Percentiles rank a stretch among this genome's conserved stretches.
Evolutionary conservation across 345 rosid species (phyloP).

Genomic region (Lepidium didymum): DNA sequence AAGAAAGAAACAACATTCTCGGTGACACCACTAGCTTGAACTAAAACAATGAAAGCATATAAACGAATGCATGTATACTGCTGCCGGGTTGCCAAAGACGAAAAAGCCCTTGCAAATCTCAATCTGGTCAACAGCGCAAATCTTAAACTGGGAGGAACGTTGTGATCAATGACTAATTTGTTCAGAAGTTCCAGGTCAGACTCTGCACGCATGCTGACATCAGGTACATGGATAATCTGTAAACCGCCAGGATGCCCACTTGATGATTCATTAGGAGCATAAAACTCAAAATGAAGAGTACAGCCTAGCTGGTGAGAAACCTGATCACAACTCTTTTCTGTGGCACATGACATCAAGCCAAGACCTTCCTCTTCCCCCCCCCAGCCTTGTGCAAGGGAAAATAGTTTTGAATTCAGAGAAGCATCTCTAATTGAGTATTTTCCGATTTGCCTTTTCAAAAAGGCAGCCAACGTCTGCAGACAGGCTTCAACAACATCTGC

Average conservation of each 20-base stretch:
- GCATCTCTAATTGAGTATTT: constrained; percentile 73
- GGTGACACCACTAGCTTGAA: constrained; percentile 74
- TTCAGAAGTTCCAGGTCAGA: constrained; percentile 75
- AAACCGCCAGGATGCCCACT: constrained; percentile 54
- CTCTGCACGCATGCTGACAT: constrained; percentile 38
- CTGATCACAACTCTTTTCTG: constrained; percentile 56
- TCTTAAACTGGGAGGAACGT: constrained; percentile 76
- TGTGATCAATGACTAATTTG: constrained; percentile 60
- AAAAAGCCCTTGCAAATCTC: constrained; percentile 87
- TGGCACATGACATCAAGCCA: constrained; percentile 71
- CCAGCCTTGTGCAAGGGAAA: constrained; percentile 98
- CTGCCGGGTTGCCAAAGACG: constrained; percentile 66
- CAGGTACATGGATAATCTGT: constrained; percentile 67
- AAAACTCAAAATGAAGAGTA: constrained; percentile 95
- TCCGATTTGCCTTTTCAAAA: constrained; percentile 76
- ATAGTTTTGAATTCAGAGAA: constrained; percentile 69
- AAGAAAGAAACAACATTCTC: constrained; percentile 82
- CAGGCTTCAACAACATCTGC: constrained; percentile 93
- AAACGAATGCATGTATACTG: constrained; percentile 88
- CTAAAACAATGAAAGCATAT: constrained; percentile 87
- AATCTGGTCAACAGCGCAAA: constrained; percentile 75
- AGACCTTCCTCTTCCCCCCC: constrained; percentile 99
- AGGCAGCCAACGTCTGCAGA: constrained; percentile 80
- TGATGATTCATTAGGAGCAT: constrained; percentile 42
- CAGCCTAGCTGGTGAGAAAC: constrained; percentile 73